Percentiles rank a stretch among this genome's conserved stretches.
Conservation (phyloP, 1,139 yeast genomes). For the Lipomyces yarrowii region DNA sequence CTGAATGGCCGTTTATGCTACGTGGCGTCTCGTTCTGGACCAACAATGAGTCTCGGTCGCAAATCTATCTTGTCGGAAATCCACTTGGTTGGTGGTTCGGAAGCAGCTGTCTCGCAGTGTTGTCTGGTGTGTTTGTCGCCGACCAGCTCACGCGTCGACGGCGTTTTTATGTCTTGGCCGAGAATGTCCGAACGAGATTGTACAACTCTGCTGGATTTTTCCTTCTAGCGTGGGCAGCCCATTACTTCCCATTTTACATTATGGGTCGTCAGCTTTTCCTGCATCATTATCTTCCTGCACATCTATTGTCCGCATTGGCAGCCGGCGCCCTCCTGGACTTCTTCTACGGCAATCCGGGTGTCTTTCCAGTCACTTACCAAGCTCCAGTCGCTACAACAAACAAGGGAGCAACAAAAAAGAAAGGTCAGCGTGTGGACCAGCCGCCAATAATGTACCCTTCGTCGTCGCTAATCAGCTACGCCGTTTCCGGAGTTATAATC, state of each 20-base stretch:
- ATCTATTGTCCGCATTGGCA: constrained; percentile 80
- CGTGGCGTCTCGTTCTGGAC: constrained; percentile 98
- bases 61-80: constrained; percentile 90
- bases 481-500: constrained; percentile 50
- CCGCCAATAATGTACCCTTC: constrained; percentile 29
- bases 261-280: constrained; percentile 93
- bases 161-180: constrained; percentile 58
- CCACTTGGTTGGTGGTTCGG: constrained; percentile 92
- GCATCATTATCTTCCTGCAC: constrained; percentile 97
- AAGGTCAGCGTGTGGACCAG: constrained; percentile 28
- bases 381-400: constrained; percentile 8
- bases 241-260: constrained; percentile 86
- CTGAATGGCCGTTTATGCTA: constrained; percentile 88
- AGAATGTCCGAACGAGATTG: constrained; percentile 68
- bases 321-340: constrained; percentile 84
- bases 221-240: constrained; percentile 84
- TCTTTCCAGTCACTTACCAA: constrained; percentile 24
- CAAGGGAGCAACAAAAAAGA: constrained; percentile 1
- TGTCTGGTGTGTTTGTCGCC: constrained; percentile 62
- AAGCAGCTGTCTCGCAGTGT: constrained; percentile 66
- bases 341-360: constrained; percentile 59
- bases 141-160: constrained; percentile 83
- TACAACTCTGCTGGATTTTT: constrained; percentile 84
- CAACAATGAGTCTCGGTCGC: constrained; percentile 61
- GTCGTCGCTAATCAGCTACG: constrained; percentile 15